Percentiles rank a stretch among this genome's conserved stretches.
Evolutionary conservation across 2,329 filamentous ascomycete genomes (phyloP).

Genomic region (Plectosphaerella plurivora): DNA sequence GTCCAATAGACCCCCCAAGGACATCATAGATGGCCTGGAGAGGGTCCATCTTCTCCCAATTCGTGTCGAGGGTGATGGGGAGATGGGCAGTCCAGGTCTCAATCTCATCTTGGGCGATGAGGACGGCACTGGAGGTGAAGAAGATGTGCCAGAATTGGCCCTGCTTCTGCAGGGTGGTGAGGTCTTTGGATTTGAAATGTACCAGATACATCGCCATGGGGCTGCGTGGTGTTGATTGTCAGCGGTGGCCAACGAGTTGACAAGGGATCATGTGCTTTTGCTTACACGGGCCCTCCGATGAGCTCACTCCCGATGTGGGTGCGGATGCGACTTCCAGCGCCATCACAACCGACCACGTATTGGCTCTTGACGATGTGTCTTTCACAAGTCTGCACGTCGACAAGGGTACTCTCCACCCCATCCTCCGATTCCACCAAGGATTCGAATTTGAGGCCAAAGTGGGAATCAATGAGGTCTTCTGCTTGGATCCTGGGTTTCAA

Average conservation of each 20-base stretch:
- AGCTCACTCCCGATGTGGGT: neutral
- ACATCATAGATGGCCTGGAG: neutral
- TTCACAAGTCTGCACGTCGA: neutral
- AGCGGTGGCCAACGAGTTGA: neutral
- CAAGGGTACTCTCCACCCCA: neutral
- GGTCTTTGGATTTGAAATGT: slow-evolving; percentile 1
- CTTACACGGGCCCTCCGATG: neutral
- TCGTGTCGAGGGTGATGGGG: neutral
- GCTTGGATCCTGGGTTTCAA: neutral
- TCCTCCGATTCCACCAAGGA: neutral
- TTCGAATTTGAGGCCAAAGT: neutral
- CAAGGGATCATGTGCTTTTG: neutral
- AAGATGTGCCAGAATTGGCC: slow-evolving; percentile 3
- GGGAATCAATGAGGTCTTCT: neutral
- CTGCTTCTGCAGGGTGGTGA: neutral
- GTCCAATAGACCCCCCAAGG: neutral
- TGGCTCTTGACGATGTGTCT: neutral
- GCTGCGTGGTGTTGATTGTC: neutral
- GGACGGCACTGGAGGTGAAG: neutral
- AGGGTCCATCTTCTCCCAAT: slow-evolving; percentile 1
- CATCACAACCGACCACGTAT: neutral
- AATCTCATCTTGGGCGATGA: slow-evolving; percentile 1
- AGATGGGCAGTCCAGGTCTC: slow-evolving; percentile 1
- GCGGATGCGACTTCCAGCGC: neutral
- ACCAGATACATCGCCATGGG: neutral